Percentiles rank a stretch among this genome's conserved stretches.
These are phyloP conservation scores for Pterulicium gracile DNA, from an alignment of 1,284 basidiomycete genomes.

Conservation along the genomic window DNA sequence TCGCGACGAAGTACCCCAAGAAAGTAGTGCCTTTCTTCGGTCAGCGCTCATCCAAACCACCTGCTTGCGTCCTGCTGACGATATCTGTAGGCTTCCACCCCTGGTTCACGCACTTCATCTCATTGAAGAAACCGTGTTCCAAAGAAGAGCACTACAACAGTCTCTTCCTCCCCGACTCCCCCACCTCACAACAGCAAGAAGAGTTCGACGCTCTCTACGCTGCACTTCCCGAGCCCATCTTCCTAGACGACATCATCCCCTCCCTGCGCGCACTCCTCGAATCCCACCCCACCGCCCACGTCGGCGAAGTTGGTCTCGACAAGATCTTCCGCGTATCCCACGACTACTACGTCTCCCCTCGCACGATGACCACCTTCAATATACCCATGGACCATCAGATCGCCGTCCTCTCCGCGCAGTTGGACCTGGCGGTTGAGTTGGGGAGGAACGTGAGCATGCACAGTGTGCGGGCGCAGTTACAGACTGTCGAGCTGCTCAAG, in stretches of 20 bases:
- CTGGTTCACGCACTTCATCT: conserved; percentile 71
- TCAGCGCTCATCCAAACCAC: conserved; percentile 17
- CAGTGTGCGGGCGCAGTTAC: conserved; percentile 62
- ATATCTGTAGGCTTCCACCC: conserved; percentile 63
- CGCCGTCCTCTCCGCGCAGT: conserved; percentile 59
- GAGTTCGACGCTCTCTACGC: conserved; percentile 42
- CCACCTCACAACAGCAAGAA: conserved; percentile 21
- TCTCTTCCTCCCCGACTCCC: conserved; percentile 13
- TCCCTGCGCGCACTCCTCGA: conserved; percentile 45
- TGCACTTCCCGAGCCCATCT: conserved; percentile 50
- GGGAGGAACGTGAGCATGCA: conserved; percentile 67
- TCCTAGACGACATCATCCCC: conserved; percentile 38
- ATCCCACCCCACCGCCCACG: conserved; percentile 55
- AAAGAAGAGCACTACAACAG: conserved; percentile 58
- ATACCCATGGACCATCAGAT: conserved; percentile 69
- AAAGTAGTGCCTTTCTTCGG: conserved; percentile 72
- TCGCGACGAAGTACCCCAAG: conserved; percentile 46
- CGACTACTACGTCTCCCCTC: conserved; percentile 30
- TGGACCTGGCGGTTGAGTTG: conserved; percentile 66
- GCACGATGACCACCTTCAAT: conserved; percentile 53
- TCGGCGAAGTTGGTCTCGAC: conserved; percentile 81
- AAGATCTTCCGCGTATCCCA: conserved; percentile 59
- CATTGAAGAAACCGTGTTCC: conserved; percentile 26
- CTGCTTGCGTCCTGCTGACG: conserved; percentile 9
- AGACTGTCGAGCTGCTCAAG: conserved; percentile 50